These are phyloP conservation scores for Sugiyamaella smithiae DNA, from an alignment of 805 yeast genomes.

Conservation along the genomic window DNA sequence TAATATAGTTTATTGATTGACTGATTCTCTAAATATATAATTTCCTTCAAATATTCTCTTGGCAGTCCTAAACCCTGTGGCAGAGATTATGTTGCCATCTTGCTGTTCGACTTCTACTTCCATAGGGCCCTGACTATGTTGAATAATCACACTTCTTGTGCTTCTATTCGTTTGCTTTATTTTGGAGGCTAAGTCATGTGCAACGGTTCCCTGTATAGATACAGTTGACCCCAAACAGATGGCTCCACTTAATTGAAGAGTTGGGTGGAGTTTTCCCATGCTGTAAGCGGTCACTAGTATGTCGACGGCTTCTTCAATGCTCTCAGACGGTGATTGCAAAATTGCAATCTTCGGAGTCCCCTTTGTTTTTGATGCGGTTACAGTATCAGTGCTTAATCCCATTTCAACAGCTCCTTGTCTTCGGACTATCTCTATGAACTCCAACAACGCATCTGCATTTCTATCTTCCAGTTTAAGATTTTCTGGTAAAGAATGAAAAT, in stretches of 20 bases:
- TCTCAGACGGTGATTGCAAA: background rate
- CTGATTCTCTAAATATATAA: background rate
- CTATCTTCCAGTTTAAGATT: background rate
- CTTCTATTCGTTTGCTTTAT: background rate
- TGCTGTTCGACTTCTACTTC: background rate
- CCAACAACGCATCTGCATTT: background rate
- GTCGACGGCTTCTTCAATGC: background rate
- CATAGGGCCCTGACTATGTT: background rate
- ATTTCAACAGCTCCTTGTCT: background rate
- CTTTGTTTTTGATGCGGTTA: background rate
- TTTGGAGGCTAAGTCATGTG: background rate
- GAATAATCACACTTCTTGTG: background rate
- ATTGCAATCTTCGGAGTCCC: background rate
- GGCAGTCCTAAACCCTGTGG: conserved; percentile 9
- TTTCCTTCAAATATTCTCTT: conserved; percentile 7
- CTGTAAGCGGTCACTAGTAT: conserved; percentile 12
- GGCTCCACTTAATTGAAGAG: conserved; percentile 10
- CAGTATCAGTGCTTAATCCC: background rate
- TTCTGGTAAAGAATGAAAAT: conserved; percentile 1
- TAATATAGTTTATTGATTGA: too few species aligned
- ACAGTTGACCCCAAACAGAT: conserved; percentile 9
- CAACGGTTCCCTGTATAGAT: conserved; percentile 9
- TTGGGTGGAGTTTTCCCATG: conserved; percentile 13
- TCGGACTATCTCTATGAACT: background rate
- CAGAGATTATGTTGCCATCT: background rate